phyloP scores from a whole-genome alignment of 1,284 basidiomycete genomes.

The Flammula alnicola region DNA sequence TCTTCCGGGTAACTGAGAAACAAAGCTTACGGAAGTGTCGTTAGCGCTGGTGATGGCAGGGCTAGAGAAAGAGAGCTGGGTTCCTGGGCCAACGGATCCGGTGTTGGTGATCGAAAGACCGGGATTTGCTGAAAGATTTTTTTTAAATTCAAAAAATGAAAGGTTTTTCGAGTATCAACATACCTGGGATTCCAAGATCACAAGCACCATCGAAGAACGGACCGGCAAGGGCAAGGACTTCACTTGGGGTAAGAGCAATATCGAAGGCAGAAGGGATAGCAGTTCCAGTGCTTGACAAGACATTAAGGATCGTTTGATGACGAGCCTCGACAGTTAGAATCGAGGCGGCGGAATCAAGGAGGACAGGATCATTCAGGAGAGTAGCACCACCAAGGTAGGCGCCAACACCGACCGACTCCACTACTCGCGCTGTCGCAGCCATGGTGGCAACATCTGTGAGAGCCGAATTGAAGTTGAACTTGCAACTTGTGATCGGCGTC shows the following conservation, averaged over 20 bases:
- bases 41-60: constrained; percentile 57
- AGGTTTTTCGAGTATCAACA: constrained; percentile 18
- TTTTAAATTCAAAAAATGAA: too few species aligned
- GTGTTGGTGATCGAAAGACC: constrained; percentile 68
- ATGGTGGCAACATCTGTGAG: constrained; percentile 74
- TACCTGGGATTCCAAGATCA: constrained; percentile 63
- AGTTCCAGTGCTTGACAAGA: constrained; percentile 60
- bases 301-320: constrained; percentile 79
- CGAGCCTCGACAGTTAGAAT: constrained; percentile 85
- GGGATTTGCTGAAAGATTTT: constrained; percentile 59
- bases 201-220: constrained; percentile 74
- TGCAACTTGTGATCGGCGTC: constrained; percentile 59
- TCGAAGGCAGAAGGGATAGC: constrained; percentile 75
- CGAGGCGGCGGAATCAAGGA: constrained; percentile 73
- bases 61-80: constrained; percentile 63
- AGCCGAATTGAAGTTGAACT: constrained; percentile 70
- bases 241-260: constrained; percentile 65
- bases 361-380: constrained; percentile 63
- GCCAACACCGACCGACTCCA: constrained; percentile 81
- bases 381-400: constrained; percentile 82
- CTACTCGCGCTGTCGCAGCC: constrained; percentile 73
- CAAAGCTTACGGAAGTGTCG: constrained; percentile 46
- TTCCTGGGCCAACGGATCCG: constrained; percentile 57
- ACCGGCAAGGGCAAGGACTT: constrained; percentile 76
- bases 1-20: neutral